These are phyloP conservation scores for Achaetomium macrosporum DNA, from an alignment of 2,329 filamentous ascomycete species.

Conservation along the genomic window DNA sequence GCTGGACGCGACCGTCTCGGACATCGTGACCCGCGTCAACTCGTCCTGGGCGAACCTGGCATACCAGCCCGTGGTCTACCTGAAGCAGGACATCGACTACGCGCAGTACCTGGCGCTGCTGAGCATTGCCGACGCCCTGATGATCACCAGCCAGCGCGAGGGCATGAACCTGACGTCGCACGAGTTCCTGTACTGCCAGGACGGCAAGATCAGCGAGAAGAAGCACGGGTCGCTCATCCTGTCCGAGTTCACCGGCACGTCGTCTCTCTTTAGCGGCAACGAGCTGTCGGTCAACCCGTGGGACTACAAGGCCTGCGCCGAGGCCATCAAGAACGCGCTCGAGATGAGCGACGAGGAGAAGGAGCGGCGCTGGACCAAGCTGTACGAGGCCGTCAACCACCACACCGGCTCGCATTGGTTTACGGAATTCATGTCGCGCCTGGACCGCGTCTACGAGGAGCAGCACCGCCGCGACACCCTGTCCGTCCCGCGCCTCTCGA, in stretches of 20 bases:
- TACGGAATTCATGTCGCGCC: conserved; percentile 62
- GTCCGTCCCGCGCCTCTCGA: conserved; percentile 76
- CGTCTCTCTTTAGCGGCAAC: conserved; percentile 73
- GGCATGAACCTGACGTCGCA: conserved; percentile 97
- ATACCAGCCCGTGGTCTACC: conserved; percentile 86
- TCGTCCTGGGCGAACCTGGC: conserved; percentile 84
- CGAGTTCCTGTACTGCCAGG: conserved; percentile 89
- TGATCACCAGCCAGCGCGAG: conserved; percentile 92
- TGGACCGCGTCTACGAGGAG: conserved; percentile 73
- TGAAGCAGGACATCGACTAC: conserved; percentile 92
- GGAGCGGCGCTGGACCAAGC: conserved; percentile 63
- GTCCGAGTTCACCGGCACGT: conserved; percentile 91
- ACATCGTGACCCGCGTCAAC: conserved; percentile 93
- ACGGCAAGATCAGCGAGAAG: conserved; percentile 66
- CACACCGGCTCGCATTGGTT: conserved; percentile 88
- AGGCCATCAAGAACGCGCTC: conserved; percentile 76
- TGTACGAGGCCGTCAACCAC: conserved; percentile 67
- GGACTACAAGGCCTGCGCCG: conserved; percentile 84
- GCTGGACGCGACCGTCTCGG: conserved; percentile 79
- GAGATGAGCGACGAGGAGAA: conserved; percentile 76
- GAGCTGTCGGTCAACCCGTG: conserved; percentile 89
- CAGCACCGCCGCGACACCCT: conserved; percentile 80
- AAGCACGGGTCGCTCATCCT: conserved; percentile 86
- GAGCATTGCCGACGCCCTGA: conserved; percentile 81
- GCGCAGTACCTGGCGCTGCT: conserved; percentile 88